Evolutionary conservation across 1,284 basidiomycete genomes (phyloP).

Genomic region (Naganishia sp.): DNA sequence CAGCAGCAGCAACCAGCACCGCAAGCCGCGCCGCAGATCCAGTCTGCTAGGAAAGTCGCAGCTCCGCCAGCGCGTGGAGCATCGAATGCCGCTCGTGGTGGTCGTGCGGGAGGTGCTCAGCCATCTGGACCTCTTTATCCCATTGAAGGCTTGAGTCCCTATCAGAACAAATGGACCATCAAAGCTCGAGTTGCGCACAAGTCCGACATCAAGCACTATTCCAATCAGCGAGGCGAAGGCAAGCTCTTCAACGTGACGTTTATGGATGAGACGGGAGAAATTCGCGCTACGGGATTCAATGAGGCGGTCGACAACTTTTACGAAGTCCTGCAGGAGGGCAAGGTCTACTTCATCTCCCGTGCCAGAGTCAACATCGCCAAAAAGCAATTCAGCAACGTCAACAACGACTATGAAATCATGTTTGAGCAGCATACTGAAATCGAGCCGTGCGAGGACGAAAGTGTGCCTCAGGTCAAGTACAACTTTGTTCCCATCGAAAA

Average conservation of each 20-base stretch:
- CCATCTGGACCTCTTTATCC: slow-evolving; percentile 66
- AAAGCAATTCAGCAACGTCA: slow-evolving; percentile 90
- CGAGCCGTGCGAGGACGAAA: slow-evolving; percentile 67
- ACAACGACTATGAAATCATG: slow-evolving; percentile 91
- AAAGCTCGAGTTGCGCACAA: slow-evolving; percentile 91
- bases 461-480: slow-evolving; percentile 79
- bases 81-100: slow-evolving; percentile 29
- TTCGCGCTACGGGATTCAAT: slow-evolving; percentile 90
- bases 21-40: slow-evolving; percentile 38
- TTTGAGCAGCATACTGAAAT: slow-evolving; percentile 83
- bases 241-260: slow-evolving; percentile 91
- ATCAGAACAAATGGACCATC: slow-evolving; percentile 99
- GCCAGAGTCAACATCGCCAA: slow-evolving; percentile 93
- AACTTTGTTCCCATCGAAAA: slow-evolving; percentile 72
- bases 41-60: slow-evolving; percentile 37
- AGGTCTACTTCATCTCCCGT: slow-evolving; percentile 89
- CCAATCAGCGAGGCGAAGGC: slow-evolving; percentile 88
- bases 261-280: slow-evolving; percentile 95
- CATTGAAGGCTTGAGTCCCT: slow-evolving; percentile 93
- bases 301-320: slow-evolving; percentile 80
- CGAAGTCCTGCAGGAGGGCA: slow-evolving; percentile 82
- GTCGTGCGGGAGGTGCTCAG: slow-evolving; percentile 35
- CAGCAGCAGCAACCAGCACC: slow-evolving; percentile 33
- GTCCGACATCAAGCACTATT: slow-evolving; percentile 85
- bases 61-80: slow-evolving; percentile 37